phyloP scores from a whole-genome alignment of 2,329 filamentous ascomycete species.

The Aphanocladium album region DNA sequence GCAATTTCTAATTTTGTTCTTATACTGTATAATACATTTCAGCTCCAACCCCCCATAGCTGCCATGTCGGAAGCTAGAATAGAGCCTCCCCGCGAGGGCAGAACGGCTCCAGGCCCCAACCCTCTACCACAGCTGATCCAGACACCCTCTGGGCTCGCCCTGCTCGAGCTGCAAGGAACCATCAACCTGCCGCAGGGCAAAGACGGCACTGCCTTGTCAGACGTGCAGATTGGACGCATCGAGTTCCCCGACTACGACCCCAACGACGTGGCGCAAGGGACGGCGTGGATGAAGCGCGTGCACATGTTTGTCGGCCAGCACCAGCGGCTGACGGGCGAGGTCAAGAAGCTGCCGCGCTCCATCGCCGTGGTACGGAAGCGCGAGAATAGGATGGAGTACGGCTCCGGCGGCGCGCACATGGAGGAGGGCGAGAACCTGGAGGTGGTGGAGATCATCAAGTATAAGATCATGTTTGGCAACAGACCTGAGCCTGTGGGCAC shows the following conservation, averaged over 20 bases:
- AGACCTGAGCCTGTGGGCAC: constrained; percentile 79
- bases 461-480: constrained; percentile 78
- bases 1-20: background rate
- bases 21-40: background rate
- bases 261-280: constrained; percentile 34
- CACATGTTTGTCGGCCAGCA: constrained; percentile 85
- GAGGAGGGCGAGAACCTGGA: constrained; percentile 56
- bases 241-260: constrained; percentile 71
- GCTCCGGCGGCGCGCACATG: constrained; percentile 33
- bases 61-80: constrained; percentile 35
- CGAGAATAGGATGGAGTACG: constrained; percentile 34
- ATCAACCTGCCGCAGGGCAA: constrained; percentile 64
- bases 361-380: constrained; percentile 70
- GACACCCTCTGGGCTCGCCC: constrained; percentile 81
- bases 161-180: constrained; percentile 88
- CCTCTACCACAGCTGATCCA: constrained; percentile 78
- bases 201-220: constrained; percentile 25
- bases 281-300: constrained; percentile 83
- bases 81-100: constrained; percentile 29
- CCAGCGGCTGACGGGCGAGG: constrained; percentile 82
- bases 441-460: constrained; percentile 80
- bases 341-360: constrained; percentile 77
- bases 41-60: background rate
- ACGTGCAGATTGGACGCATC: constrained; percentile 59
- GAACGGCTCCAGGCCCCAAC: constrained; percentile 24